Evolutionary conservation across 2,329 filamentous ascomycete genomes (phyloP), one percentile per base, ranked within the genome.

Genomic region (Rhinocladiella similis): DNA sequence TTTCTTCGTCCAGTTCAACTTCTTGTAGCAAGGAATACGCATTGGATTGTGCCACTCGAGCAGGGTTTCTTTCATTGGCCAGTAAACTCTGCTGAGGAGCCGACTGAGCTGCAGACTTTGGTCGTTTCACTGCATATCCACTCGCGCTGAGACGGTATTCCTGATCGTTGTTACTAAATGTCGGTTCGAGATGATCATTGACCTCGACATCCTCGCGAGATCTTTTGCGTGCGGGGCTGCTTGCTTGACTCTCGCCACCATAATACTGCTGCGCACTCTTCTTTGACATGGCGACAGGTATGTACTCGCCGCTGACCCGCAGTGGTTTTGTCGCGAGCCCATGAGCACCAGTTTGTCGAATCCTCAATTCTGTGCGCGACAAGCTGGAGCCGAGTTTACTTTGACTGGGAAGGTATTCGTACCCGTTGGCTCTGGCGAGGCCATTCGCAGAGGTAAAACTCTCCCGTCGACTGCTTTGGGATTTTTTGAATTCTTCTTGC

Each of bases 311-410:
- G n/a, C 45, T 56, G 43, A 60, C 38, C 13, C 73, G 65, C 39
- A 75, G 56, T 2, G 73, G 71, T 54, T 73, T 74, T 35, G 71
- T 74, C 4, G 75, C 75, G 47, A 77, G 59, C 0, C 75, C 75
- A 25, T 58, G 56, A 39, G 72, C 75, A 12, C 75, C 75, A 5
- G 75, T 77, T 42, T 66, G 55, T 36, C 75, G 67, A 29, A 77
- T 74, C 27, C 75, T 67, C 60, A 73, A 68, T 56, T 77, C 75
- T 0, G 74, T 75, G 16, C 75, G 69, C 43, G 75, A 77, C 53
- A 77, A 62, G 7, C 69, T 73, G 4, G 73, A 65, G 10, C 73
- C 74, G 20, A 72, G 64, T 14, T 71, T 68, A 1, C 66, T 68
- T 38, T 71, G 68, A 12, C 39, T 72, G 54, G 75, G 67, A 1